Evolutionary conservation across 805 yeast species (phyloP), one percentile per base, ranked within the genome.

Genomic region (Teunomyces funiuensis): DNA sequence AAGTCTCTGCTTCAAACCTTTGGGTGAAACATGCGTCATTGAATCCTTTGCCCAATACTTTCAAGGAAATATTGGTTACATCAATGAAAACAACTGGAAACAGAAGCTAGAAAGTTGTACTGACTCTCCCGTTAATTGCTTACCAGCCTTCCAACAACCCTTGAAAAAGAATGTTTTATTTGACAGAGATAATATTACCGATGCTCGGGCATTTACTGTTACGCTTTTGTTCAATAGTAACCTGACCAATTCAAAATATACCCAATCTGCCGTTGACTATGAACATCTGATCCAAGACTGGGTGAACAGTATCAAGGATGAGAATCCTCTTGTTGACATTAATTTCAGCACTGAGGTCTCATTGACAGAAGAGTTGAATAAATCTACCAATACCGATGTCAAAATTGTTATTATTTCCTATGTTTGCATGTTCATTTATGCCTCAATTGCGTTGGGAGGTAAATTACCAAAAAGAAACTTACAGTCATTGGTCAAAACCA

Each of bases 111-210:
- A 69, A 40, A 56, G 63, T 3, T 91, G 99, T 58, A 74, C 93
- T 0, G 69, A 74, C 14, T 78, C 88, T 1, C 98, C 98, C 0
- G 97, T 91, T 1, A 83, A 79, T 47, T 91, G 99, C 57, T 66
- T 91, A 28, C 98, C 99, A 0, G 64, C 82, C 0, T 91, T 90
- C 63, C 96, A 88, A 55, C 97, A 89, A 58, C 98, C 98, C 0
- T 68, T 91, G 47, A 84, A 82, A 51, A 77, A 80, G 19, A 79
- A 82, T 40, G 51, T 88, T 14, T 58, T 91, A 3, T 87, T 91
- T 61, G 58, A 64, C 4, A 69, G 65, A 20, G 72, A 66, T 4
- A 72, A 78, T 51, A 75, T 83, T 1, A 58, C 85, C 17, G 60
- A 77, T 0, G 73, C 97, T 0, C 67, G 73, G 27, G 95, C 98